Evolutionary conservation across 2,329 filamentous ascomycete genomes (phyloP).

Genomic region (Hymenoscyphus occultus): DNA sequence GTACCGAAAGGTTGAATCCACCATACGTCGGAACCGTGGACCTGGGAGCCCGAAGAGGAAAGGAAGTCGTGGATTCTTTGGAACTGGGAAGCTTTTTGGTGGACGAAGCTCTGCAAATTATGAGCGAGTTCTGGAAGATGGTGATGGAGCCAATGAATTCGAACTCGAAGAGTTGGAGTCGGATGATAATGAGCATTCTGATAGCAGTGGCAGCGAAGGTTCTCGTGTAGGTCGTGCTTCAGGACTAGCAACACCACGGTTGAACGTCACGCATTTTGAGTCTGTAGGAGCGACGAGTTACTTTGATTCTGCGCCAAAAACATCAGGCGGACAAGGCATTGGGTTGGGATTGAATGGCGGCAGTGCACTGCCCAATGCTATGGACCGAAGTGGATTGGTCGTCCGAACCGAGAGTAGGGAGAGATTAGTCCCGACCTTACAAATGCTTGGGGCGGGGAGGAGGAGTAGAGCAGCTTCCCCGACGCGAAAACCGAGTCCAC

Average conservation of each 20-base stretch:
- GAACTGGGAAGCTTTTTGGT: conserved; percentile 63
- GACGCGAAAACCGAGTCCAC: conserved; percentile 53
- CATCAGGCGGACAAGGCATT: conserved; percentile 16
- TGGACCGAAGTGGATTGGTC: conserved; percentile 70
- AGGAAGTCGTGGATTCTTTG: conserved; percentile 46
- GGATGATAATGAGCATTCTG: conserved; percentile 61
- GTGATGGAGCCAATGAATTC: conserved; percentile 65
- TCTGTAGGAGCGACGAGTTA: conserved; percentile 21
- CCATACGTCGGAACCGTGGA: conserved; percentile 44
- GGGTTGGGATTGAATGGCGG: conserved; percentile 29
- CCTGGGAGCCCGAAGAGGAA: conserved; percentile 46
- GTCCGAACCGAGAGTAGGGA: conserved; percentile 85
- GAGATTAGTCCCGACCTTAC: conserved; percentile 57
- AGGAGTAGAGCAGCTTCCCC: conserved; percentile 45
- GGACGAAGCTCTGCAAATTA: conserved; percentile 57
- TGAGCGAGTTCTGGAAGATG: conserved; percentile 83
- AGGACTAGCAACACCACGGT: conserved; percentile 65
- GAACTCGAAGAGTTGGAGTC: conserved; percentile 70
- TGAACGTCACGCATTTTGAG: conserved; percentile 53
- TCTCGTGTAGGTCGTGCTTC: conserved; percentile 58
- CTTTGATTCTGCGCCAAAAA: conserved; percentile 25
- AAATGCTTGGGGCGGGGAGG: conserved; percentile 54
- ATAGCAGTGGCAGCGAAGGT: conserved; percentile 52
- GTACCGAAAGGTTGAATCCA: conserved; percentile 50
- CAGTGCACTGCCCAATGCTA: conserved; percentile 37